Percentiles rank a stretch among this genome's conserved stretches.
Evolutionary conservation across 768 basidiomycete genomes (phyloP).

Genomic region (Clitopilus hobsonii): DNA sequence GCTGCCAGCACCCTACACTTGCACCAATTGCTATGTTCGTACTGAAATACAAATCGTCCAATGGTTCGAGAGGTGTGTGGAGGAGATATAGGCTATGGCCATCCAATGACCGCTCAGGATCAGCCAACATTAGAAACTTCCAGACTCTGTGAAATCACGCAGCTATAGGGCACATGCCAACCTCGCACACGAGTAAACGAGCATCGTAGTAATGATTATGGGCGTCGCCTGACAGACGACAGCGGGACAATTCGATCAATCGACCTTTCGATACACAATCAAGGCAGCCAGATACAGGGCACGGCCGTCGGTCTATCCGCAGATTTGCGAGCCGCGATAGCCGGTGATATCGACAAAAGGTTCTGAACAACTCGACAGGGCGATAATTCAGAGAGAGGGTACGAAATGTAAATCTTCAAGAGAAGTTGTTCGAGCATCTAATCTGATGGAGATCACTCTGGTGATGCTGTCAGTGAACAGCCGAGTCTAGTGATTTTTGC

Average conservation of each 20-base stretch:
- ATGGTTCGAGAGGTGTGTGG: not conserved
- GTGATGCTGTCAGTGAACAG: not conserved
- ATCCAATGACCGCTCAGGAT: not conserved
- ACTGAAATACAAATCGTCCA: not conserved
- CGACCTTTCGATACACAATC: not conserved
- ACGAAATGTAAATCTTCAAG: not conserved
- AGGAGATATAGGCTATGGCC: not conserved
- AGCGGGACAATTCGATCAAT: not conserved
- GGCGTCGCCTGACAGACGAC: not conserved
- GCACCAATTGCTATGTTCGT: not conserved
- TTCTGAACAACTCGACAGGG: not conserved
- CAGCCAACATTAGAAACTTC: not conserved
- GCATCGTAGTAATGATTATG: not conserved
- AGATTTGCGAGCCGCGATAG: not conserved
- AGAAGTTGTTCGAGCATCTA: not conserved
- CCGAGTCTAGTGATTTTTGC: not conserved
- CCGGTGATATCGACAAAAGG: not conserved
- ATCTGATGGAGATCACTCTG: not conserved
- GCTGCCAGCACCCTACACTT: too few relatives aligned
- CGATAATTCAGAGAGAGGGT: not conserved
- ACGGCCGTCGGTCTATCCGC: not conserved
- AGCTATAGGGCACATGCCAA: not conserved
- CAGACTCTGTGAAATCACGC: not conserved
- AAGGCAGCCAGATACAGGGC: not conserved
- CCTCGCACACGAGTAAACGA: not conserved